Base-by-base conservation (phyloP, 1,139 yeast species). In the Blastobotrys proliferans region DNA sequence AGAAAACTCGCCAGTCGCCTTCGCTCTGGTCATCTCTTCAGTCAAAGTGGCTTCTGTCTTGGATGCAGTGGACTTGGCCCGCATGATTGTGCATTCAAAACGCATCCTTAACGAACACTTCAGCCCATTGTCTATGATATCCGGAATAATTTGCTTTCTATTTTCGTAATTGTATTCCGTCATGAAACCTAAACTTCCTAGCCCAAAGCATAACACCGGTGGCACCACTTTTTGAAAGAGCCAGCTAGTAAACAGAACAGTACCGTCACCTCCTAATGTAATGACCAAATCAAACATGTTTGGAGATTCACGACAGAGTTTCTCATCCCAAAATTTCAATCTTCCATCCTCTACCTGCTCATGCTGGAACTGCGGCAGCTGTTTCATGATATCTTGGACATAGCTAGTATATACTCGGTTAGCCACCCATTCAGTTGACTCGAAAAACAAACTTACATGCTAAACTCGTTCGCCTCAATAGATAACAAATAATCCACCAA, bases 261-360 rank as follows among this genome's bases (percentile, higher is more conserved):
- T 87, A 3, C 95, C 96, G 60, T 87, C 96, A 3, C 96, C 96
- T 17, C 96, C 96, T 34, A 86, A 61, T 13, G 73, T 68, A 29
- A 69, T 55, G 10, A 68, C 70, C 38, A 86, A 66, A 60, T 87
- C 95, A 55, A 68, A 70, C 40, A 61, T 45, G 40, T 72, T 70
- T 2, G 77, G 74, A 40, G 74, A 70, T 35, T 68, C 62, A 5
- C 58, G 46, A 36, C 84, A 76, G 49, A 72, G 64, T 44, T 72
- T 73, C 35, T 74, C 69, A 42, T 70, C 70, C 92, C 92, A 83
- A 55, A 69, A 79, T 46, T 68, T 67, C 36, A 82, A 64, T 41
- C 74, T 61, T 8, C 64, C 56, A 11, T 52, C 49, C 11, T 64
- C 56, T 34, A 80, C 52, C 6, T 64, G 66, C 1, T 60, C 58